These are phyloP conservation scores for sorghum (Sorghum bicolor) DNA, from an alignment of 176 grass and related monocot genomes.

Conservation along the genomic window Sorghum_bicolor_NCBIv3 NC_012870.2:67579501-67580000, in stretches of 20 bases:
- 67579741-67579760: slow-evolving; percentile 65
- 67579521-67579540: not conserved
- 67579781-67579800: slow-evolving; percentile 91
- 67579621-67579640: slow-evolving; percentile 60
- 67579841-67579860: slow-evolving; percentile 91
- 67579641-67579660: slow-evolving; percentile 60
- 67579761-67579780: slow-evolving; percentile 79
- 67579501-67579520: not conserved
- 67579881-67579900: slow-evolving; percentile 17
- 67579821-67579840: slow-evolving; percentile 98
- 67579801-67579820: slow-evolving; percentile 92
- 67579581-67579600: slow-evolving; percentile 11
- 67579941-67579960: slow-evolving; percentile 17
- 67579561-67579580: not conserved
- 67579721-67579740: slow-evolving; percentile 46
- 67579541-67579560: not conserved
- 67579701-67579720: slow-evolving; percentile 71
- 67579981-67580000: not conserved
- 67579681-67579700: slow-evolving; percentile 90
- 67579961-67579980: not conserved
- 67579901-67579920: not conserved
- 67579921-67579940: not conserved
- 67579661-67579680: slow-evolving; percentile 86
- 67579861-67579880: not conserved
- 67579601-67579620: slow-evolving; percentile 9